Base-by-base conservation (phyloP, 2,329 filamentous ascomycete species). In the Nemania sp. region DNA sequence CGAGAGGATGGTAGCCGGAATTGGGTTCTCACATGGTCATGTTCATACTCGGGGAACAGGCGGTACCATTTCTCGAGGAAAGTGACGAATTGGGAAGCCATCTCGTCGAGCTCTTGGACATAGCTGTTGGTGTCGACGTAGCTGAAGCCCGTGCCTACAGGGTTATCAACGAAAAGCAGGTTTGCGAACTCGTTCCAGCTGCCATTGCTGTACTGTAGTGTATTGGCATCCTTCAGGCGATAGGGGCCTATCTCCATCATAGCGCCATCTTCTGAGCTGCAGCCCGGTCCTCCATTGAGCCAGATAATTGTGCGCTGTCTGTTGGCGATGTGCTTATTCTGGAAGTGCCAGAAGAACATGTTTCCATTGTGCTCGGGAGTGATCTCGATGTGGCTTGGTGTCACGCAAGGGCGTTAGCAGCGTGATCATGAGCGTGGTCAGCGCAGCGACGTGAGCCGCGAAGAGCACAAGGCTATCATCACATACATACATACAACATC, bases 171-270 rank as follows among this genome's bases (percentile, higher is more conserved):
- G 73, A 99, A 99, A 60, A 99, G 85, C 53, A 99, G 77, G 71
- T 99, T 99, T 66, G 95, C 92, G 72, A 98, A 99, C 79, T 99
- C 94, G 76, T 97, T 90, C 96, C 96, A 99, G 1, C 92, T 93
- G n/a, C 95, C 95, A 57, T 96, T 89, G 75, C 97, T 97, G 74
- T 91, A 87, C 59, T 81, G 81, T 59, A 99, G 79, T 3, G 71
- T 88, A 82, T 77, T 83, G 77, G 90, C 85, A 67, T 94, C 85
- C 72, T 90, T 89, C 59, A 99, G 79, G 66, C 95, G 83, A 75
- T 97, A 99, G 2, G 95, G 95, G 0, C 95, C 95, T 65, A 99
- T 86, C 76, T 99, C 95, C 84, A 98, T 98, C 81, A 98, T 77
- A 2, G 92, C 92, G 67, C 94, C 95, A 75, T 99, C 96, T 83